Percentiles rank a stretch among this genome's conserved stretches.
These are phyloP conservation scores for Sporobolomyces roseus DNA, from an alignment of 768 basidiomycete genomes.

Conservation along the genomic window DNA sequence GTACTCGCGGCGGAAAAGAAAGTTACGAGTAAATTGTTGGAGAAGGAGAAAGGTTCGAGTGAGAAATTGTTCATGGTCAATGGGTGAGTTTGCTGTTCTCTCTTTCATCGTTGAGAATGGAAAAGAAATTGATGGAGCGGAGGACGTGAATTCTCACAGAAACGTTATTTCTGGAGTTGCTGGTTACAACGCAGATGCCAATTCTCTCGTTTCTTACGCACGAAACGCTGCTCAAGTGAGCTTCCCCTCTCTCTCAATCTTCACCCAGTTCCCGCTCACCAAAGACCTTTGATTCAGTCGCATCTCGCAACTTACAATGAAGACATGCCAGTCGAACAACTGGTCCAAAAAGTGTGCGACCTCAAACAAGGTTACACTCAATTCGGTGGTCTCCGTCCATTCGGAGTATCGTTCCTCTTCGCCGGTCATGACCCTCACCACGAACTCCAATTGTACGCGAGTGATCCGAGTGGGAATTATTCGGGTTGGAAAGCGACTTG, in stretches of 20 bases:
- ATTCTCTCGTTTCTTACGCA: slow-evolving; percentile 92
- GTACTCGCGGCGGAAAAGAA: slow-evolving; percentile 95
- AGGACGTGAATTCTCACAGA: slow-evolving; percentile 52
- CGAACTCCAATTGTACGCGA: slow-evolving; percentile 94
- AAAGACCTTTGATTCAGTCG: slow-evolving; percentile 50
- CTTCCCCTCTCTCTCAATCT: neutral
- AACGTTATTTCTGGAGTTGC: slow-evolving; percentile 95
- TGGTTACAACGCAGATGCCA: slow-evolving; percentile 93
- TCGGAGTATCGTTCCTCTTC: slow-evolving; percentile 94
- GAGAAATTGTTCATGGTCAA: slow-evolving; percentile 98
- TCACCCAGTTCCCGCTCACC: neutral
- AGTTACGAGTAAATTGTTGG: slow-evolving; percentile 94
- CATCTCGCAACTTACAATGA: slow-evolving; percentile 90
- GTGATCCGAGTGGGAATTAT: slow-evolving; percentile 97
- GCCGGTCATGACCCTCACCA: slow-evolving; percentile 96
- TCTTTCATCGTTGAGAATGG: neutral
- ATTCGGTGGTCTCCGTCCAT: slow-evolving; percentile 94
- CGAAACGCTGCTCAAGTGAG: slow-evolving; percentile 64
- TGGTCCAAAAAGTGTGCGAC: slow-evolving; percentile 89
- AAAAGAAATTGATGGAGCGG: neutral
- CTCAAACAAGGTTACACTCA: slow-evolving; percentile 99
- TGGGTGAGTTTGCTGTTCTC: slow-evolving; percentile 49
- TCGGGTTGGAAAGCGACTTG: slow-evolving; percentile 97
- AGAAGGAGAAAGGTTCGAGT: slow-evolving; percentile 89
- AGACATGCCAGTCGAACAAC: slow-evolving; percentile 94